Conservation (phyloP, 2,329 filamentous ascomycete species). For the Chaetomiaceae sp. region DNA sequence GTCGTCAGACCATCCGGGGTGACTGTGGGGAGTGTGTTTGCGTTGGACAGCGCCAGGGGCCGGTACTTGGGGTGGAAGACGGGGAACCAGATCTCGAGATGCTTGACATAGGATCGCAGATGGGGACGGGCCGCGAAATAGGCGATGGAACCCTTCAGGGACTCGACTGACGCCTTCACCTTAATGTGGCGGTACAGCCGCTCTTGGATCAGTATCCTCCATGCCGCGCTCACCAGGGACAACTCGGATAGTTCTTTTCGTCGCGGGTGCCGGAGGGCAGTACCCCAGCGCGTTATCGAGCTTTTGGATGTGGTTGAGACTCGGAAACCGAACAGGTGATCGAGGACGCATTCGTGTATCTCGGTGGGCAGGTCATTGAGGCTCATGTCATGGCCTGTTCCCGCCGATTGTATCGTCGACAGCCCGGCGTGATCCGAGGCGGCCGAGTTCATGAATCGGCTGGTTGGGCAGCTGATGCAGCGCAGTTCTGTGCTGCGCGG, state of each 20-base stretch:
- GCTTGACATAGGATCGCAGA: constrained; percentile 60
- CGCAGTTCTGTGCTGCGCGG: constrained; percentile 41
- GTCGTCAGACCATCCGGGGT: constrained; percentile 52
- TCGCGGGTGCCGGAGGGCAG: constrained; percentile 60
- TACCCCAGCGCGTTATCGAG: constrained; percentile 57
- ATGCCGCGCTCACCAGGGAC: constrained; percentile 57
- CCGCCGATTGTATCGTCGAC: constrained; percentile 24
- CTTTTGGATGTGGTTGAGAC: constrained; percentile 56
- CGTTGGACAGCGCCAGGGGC: constrained; percentile 39
- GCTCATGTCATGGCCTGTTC: constrained; percentile 31
- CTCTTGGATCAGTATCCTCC: constrained; percentile 64
- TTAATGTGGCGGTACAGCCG: constrained; percentile 72
- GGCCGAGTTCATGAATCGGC: constrained; percentile 25
- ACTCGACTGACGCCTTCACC: constrained; percentile 64
- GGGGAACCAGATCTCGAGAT: constrained; percentile 74
- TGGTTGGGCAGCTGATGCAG: constrained; percentile 37
- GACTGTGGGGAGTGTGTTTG: constrained; percentile 46
- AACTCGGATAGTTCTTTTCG: constrained; percentile 63
- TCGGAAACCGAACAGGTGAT: constrained; percentile 65
- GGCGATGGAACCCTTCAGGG: constrained; percentile 51
- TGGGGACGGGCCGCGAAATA: constrained; percentile 58
- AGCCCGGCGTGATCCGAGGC: constrained; percentile 26
- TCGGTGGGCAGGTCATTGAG: constrained; percentile 58
- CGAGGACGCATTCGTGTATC: constrained; percentile 67
- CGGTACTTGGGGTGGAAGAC: constrained; percentile 59